phyloP scores from a whole-genome alignment of 805 yeast species.

The Nakazawaea populi region DNA sequence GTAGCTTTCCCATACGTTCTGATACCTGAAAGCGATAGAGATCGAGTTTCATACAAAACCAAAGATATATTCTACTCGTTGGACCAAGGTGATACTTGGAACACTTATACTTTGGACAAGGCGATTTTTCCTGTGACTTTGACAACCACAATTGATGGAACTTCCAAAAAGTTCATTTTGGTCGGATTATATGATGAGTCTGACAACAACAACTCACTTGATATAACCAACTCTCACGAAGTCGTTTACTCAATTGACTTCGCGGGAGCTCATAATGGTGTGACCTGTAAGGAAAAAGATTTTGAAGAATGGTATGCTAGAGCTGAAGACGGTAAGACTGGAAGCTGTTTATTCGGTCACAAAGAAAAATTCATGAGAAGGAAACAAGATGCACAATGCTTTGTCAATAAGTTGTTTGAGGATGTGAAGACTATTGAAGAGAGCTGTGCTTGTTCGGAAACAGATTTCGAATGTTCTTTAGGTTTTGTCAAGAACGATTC shows the following conservation, averaged over 20 bases:
- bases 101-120: conserved; percentile 37
- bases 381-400: conserved; percentile 59
- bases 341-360: conserved; percentile 62
- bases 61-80: conserved; percentile 41
- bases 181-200: conserved; percentile 30
- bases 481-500: conserved; percentile 32
- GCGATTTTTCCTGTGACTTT: conserved; percentile 34
- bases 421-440: conserved; percentile 44
- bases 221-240: conserved; percentile 12
- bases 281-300: conserved; percentile 42
- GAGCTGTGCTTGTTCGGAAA: conserved; percentile 56
- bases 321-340: conserved; percentile 16
- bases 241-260: conserved; percentile 46
- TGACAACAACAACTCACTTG: conserved; percentile 6
- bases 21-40: conserved; percentile 30
- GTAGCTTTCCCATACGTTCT: conserved; percentile 45
- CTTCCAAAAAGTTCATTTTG: conserved; percentile 53
- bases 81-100: conserved; percentile 74
- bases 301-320: conserved; percentile 63
- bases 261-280: conserved; percentile 41
- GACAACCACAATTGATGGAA: conserved; percentile 63
- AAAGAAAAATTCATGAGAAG: conserved; percentile 59
- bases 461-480: conserved; percentile 66
- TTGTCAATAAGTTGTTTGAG: conserved; percentile 39
- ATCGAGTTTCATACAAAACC: conserved; percentile 18